Conservation (phyloP, 2,329 filamentous ascomycete genomes). For the Botrytis fabae region DNA sequence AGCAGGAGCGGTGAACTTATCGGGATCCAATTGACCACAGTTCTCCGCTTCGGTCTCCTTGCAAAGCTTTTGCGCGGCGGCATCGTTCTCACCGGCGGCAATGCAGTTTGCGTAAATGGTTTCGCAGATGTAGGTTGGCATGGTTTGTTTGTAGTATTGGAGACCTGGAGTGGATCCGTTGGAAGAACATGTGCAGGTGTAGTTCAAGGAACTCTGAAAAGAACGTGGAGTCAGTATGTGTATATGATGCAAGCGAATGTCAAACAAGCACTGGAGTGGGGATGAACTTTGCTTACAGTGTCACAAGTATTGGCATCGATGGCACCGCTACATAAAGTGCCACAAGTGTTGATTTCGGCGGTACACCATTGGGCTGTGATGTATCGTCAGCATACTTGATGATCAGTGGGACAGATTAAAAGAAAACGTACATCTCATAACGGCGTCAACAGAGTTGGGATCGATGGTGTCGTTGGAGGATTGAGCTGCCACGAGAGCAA, state of each 20-base stretch:
- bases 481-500: conserved; percentile 32
- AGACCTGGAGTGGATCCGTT: conserved; percentile 57
- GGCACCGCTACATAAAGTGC: conserved; percentile 55
- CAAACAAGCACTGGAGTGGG: neutral
- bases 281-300: conserved; percentile 48
- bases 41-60: conserved; percentile 42
- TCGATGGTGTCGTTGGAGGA: conserved; percentile 36
- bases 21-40: conserved; percentile 50
- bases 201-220: conserved; percentile 50
- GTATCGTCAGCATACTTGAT: conserved; percentile 27
- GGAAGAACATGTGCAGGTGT: conserved; percentile 55
- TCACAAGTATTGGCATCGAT: conserved; percentile 55
- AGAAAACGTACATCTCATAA: conserved; percentile 32
- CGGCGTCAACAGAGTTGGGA: conserved; percentile 27
- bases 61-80: conserved; percentile 51
- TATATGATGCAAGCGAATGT: conserved; percentile 18
- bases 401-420: neutral
- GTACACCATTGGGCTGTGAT: conserved; percentile 55
- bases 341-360: conserved; percentile 60
- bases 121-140: conserved; percentile 62
- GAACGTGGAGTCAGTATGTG: conserved; percentile 6
- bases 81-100: conserved; percentile 46
- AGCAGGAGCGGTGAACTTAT: conserved; percentile 37
- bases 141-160: conserved; percentile 54
- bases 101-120: conserved; percentile 52